Base-by-base conservation (phyloP, 1,139 yeast species). In the Meyerozyma guilliermondii region DNA sequence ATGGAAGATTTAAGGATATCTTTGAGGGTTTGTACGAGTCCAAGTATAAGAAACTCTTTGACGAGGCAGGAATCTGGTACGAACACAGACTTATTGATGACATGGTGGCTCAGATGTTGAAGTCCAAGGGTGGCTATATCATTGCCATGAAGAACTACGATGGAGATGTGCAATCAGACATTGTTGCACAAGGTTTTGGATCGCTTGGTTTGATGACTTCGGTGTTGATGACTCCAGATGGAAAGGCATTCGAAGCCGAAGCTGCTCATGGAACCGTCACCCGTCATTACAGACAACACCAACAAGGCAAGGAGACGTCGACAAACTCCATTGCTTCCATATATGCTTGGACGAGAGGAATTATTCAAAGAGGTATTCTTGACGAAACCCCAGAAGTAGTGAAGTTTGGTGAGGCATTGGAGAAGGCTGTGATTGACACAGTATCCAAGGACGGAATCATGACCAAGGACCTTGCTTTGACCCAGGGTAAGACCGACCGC, bases 241-340 rank as follows among this genome's bases (percentile, higher is more conserved):
- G 98, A 41, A 87, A 86, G 71, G 85, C 96, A 26, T 89, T 88
- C 63, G 97, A 91, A 74, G 77, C 94, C 46, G 98, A 91, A 69
- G 97, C 97, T 48, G 97, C 98, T 23, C 97, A 91, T 64, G 98
- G 97, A 46, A 91, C 98, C 35, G 97, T 91, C 52, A 91, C 97
- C 46, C 86, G 98, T 70, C 98, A 91, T 65, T 91, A 75, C 74
- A 83, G 97, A 72, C 94, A 84, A 68, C 87, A 87, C 66, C 97
- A 91, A 69, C 85, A 84, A 66, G 97, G 97, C 55, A 86, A 88
- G 65, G 96, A 89, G 70, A 91, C 98, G 28, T 88, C 96, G n/a
- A 91, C 98, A 51, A 91, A 91, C 72, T 89, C 97, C 36, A 91
- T 91, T 67, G 98, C 98, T n/a, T 88, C 96, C 24, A 91, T 91